Percentiles rank a stretch among this genome's conserved stretches.
phyloP scores from a whole-genome alignment of 371 early-diverging fungal genomes.

The Rhizopus microsporus region DNA sequence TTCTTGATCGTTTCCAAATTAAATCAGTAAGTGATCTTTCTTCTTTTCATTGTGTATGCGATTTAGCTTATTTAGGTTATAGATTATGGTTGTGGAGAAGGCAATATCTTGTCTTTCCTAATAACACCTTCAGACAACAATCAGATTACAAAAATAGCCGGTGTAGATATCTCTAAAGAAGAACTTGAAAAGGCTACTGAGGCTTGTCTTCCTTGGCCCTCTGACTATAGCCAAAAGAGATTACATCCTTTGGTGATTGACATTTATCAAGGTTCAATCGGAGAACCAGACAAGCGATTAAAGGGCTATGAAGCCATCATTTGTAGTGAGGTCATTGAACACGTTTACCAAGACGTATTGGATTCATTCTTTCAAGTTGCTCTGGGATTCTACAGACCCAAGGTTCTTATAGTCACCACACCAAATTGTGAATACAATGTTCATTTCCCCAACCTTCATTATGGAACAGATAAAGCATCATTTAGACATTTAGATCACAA shows the following conservation, averaged over 20 bases:
- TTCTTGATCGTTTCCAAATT: background rate
- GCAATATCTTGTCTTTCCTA: conserved; percentile 58
- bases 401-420: conserved; percentile 68
- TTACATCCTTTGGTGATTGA: conserved; percentile 48
- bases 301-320: conserved; percentile 59
- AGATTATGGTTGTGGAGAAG: conserved; percentile 83
- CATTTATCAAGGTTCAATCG: conserved; percentile 64
- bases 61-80: conserved; percentile 44
- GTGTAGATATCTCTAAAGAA: conserved; percentile 58
- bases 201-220: conserved; percentile 53
- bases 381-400: conserved; percentile 70
- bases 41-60: background rate
- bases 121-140: conserved; percentile 43
- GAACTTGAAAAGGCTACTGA: conserved; percentile 47
- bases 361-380: conserved; percentile 57
- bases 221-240: conserved; percentile 53
- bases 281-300: conserved; percentile 43
- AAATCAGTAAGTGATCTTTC: conserved; percentile 5
- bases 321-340: conserved; percentile 81
- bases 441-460: conserved; percentile 73
- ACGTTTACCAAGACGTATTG: conserved; percentile 62
- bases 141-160: conserved; percentile 54
- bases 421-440: conserved; percentile 92
- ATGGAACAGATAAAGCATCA: conserved; percentile 64
- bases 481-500: conserved; percentile 88